Percentiles rank a stretch among this genome's conserved stretches.
phyloP scores from a whole-genome alignment of 2,329 filamentous ascomycete species.

The Pseudohalonectria lignicola region DNA sequence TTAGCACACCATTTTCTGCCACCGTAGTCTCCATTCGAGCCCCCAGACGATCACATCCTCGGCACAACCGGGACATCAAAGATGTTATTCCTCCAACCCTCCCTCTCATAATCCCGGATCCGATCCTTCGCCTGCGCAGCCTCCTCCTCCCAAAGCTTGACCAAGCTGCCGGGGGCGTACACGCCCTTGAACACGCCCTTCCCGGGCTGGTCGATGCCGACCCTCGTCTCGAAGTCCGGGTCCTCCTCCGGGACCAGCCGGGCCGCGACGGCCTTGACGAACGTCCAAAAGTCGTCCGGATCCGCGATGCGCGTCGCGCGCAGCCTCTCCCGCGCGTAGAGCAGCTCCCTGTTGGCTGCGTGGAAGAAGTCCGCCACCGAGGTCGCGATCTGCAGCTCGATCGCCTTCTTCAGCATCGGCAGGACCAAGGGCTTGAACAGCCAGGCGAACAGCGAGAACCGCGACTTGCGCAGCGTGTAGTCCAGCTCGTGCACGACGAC shows the following conservation, averaged over 20 bases:
- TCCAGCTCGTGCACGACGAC: constrained; percentile 81
- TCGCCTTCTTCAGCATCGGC: constrained; percentile 65
- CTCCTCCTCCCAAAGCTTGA: constrained; percentile 83
- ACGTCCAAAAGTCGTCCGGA: constrained; percentile 69
- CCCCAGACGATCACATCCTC: too few relatives aligned
- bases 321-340: constrained; percentile 78
- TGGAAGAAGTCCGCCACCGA: constrained; percentile 61
- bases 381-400: constrained; percentile 68
- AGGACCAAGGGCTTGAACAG: constrained; percentile 74
- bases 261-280: constrained; percentile 72
- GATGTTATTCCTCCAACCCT: constrained; percentile 78
- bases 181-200: constrained; percentile 63
- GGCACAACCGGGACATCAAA: constrained; percentile 41
- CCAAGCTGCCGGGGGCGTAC: constrained; percentile 81
- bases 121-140: constrained; percentile 58
- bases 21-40: too few relatives aligned
- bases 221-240: constrained; percentile 62
- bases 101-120: constrained; percentile 60
- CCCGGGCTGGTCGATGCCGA: constrained; percentile 53
- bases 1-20: too few relatives aligned
- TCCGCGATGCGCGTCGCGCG: constrained; percentile 76
- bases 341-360: constrained; percentile 69
- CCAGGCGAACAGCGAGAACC: constrained; percentile 70
- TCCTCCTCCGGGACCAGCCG: constrained; percentile 61
- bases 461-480: constrained; percentile 65